Conservation (phyloP, 805 yeast species). For the Blastobotrys parvus region DNA sequence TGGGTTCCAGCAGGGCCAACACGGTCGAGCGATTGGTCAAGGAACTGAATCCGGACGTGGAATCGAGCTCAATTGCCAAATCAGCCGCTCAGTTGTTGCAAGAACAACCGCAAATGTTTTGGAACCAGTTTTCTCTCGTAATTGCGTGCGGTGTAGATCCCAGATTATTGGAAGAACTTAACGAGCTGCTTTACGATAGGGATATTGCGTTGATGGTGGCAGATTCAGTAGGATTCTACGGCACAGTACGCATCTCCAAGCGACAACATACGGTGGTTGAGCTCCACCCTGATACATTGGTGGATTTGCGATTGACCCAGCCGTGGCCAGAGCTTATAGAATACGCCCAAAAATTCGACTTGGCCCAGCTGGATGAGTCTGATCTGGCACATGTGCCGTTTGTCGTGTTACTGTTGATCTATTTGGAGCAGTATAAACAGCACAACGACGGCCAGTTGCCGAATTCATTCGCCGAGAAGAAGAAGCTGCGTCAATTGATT, state of each 20-base stretch:
- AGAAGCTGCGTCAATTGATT: constrained; percentile 34
- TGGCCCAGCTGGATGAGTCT: constrained; percentile 36
- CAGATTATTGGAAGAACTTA: constrained; percentile 22
- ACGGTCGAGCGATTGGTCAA: constrained; percentile 35
- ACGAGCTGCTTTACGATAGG: constrained; percentile 34
- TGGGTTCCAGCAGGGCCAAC: constrained; percentile 36
- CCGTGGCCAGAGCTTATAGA: constrained; percentile 65
- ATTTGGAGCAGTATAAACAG: constrained; percentile 35
- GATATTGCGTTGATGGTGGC: constrained; percentile 49
- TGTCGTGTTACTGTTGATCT: constrained; percentile 50
- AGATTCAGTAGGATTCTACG: constrained; percentile 56
- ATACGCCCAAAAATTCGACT: constrained; percentile 43
- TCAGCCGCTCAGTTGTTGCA: not conserved
- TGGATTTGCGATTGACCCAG: constrained; percentile 55
- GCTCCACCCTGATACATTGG: constrained; percentile 56
- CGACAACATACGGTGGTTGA: constrained; percentile 61
- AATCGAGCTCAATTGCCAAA: constrained; percentile 25
- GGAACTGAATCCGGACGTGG: constrained; percentile 56
- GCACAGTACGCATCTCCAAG: constrained; percentile 44
- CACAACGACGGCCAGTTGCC: constrained; percentile 20
- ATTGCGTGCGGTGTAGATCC: constrained; percentile 35
- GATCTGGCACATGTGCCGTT: constrained; percentile 62
- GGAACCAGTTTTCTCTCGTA: constrained; percentile 44
- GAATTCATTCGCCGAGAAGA: constrained; percentile 33
- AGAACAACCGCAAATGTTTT: not conserved